Percentiles rank a stretch among this genome's conserved stretches.
phyloP scores from a whole-genome alignment of 768 basidiomycete species.

The Amanita exitialis region DNA sequence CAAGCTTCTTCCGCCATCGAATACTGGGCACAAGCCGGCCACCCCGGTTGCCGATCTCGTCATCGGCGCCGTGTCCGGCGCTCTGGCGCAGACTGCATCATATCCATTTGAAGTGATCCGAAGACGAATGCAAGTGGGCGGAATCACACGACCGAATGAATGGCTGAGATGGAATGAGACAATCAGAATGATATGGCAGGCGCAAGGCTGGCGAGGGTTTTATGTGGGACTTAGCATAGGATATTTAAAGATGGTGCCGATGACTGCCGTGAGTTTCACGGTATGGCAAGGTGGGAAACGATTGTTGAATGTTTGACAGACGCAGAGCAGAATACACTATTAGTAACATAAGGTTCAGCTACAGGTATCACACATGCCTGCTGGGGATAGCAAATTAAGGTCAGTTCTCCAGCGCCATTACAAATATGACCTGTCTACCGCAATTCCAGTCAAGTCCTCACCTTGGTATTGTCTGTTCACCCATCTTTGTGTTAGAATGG shows the following conservation, averaged over 20 bases:
- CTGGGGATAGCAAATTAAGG: constrained; percentile 3
- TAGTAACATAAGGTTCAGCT: neutral
- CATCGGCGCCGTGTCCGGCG: constrained; percentile 82
- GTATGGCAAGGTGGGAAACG: constrained; percentile 83
- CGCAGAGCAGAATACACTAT: neutral
- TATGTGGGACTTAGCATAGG: constrained; percentile 89
- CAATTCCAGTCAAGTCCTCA: neutral
- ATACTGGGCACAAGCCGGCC: constrained; percentile 24
- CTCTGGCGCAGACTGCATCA: constrained; percentile 77
- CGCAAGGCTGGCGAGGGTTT: constrained; percentile 79
- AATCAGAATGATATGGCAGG: constrained; percentile 48
- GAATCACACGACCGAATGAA: constrained; percentile 63
- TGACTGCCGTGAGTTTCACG: constrained; percentile 88
- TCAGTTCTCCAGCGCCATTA: neutral
- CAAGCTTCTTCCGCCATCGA: constrained; percentile 37
- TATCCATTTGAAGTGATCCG: constrained; percentile 95
- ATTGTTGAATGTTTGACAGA: constrained; percentile 29
- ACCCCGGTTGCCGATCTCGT: constrained; percentile 55
- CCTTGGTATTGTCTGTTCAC: neutral
- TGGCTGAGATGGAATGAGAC: constrained; percentile 82
- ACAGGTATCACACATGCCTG: neutral
- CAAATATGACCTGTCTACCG: constrained; percentile 2
- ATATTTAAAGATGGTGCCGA: constrained; percentile 89
- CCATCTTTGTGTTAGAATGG: neutral
- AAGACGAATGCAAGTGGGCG: constrained; percentile 92